Base-by-base conservation (phyloP, 352 stramenopile species). In the Pilasporangium apinafurcum region DNA sequence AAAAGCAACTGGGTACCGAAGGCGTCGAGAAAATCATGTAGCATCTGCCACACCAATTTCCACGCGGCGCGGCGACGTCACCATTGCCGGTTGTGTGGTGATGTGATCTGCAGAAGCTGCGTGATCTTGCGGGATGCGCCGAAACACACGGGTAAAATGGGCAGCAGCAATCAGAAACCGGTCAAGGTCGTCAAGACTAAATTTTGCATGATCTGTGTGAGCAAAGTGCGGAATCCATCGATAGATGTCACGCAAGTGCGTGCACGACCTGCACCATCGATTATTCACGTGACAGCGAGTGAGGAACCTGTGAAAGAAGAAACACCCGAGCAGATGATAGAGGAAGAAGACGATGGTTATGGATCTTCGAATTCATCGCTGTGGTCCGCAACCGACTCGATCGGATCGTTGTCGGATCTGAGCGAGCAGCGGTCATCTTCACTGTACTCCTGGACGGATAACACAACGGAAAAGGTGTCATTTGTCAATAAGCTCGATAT, bases 41-140 rank as follows among this genome's bases (percentile, higher is more conserved):
- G 51, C 25, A 68, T 87, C 22, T 91, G 78, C 53, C 67, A 71
- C 28, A 62, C 68, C 28, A 60, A 65, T 21, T 91, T 91, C 32
- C 59, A 59, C 9, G 46, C 74, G 8, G 82, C 72, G 50, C 73
- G 74, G 28, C 71, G 72, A 1, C 70, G 76, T 10, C 78, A 91
- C 49, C 78, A 90, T 50, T 90, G 78, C 31, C 78, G 78, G 8
- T 53, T 90, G 21, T 90, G 78, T 34, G 78, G 78, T n/a, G 78
- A 90, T 16, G 67, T 90, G 21, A 69, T 80, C 24, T 90, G 78
- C 47, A 55, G 74, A 37, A 82, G 75, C 48, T 90, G 78, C 44
- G 68, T 77, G 61, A 59, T 65, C 8, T 51, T 75, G 46, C 72
- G 72, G 29, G 65, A 74, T 20, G 65, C 72, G 14, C 65, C 63